Evolutionary conservation across 208 protist species (phyloP).

Genomic region (Leishmania martiniquensis): DNA sequence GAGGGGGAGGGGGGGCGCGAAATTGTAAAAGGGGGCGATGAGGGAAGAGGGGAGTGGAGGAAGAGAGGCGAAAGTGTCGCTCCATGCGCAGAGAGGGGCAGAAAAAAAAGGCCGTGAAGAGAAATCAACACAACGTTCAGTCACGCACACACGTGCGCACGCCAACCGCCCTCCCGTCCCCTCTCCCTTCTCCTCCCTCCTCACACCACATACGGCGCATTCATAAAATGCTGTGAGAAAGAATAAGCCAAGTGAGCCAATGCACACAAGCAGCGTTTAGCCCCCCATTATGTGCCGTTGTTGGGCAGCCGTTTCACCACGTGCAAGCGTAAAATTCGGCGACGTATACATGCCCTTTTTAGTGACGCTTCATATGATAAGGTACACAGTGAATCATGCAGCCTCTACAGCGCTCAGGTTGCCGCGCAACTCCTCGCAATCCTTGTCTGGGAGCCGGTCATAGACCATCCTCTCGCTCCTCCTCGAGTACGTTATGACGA

Average conservation of each 20-base stretch:
- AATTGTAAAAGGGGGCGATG: too few relatives aligned
- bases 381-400: too few relatives aligned
- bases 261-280: neutral
- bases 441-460: too few relatives aligned
- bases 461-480: too few relatives aligned
- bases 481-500: neutral
- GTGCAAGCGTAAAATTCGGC: neutral
- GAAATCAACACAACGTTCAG: neutral
- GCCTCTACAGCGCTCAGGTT: neutral
- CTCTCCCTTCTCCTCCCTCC: too few relatives aligned
- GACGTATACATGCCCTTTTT: neutral
- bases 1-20: too few relatives aligned
- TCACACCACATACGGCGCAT: too few relatives aligned
- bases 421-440: too few relatives aligned
- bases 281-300: neutral
- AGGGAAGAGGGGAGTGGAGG: neutral
- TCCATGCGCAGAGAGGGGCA: neutral
- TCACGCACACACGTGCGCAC: neutral
- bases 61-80: neutral
- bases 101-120: neutral
- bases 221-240: neutral
- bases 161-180: neutral
- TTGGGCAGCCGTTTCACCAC: neutral
- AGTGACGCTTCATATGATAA: neutral
- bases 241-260: neutral